Evolutionary conservation across 2,329 filamentous ascomycete species (phyloP), one percentile per base, ranked within the genome.

Genomic region (Penicillium sp.): DNA sequence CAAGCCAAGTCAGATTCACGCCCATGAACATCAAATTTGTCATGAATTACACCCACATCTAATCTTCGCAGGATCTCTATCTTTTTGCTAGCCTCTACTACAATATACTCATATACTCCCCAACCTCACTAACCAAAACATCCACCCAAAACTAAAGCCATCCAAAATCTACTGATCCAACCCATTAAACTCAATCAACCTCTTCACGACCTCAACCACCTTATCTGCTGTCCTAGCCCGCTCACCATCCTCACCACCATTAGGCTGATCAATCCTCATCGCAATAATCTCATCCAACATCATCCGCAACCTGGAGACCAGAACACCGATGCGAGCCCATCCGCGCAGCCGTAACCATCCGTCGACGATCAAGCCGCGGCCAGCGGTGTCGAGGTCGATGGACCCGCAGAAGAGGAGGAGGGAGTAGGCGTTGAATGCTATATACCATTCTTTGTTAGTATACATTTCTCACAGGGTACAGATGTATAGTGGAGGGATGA

Each of bases 291-390:
- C 81, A 72, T 98, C 93, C 48, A 98, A 77, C 83, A 97, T 87
- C 50, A 83, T 82, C 55, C 93, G 78, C 57, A 98, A 70, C 54
- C 91, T 77, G 40, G 85, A 87, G 2, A 95, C 85, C 58, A 98
- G 69, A 10, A 97, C 91, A 29, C 91, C 93, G 55, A 98, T 93
- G 41, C 93, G 80, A 1, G 93, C 91, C 93, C 93, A 98, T 0
- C 93, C 93, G 24, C 88, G 79, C 28, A 98, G 72, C 31, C 80
- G 69, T 29, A 97, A 74, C 93, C 91, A 97, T 45, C 88, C 89
- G 69, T 97, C 93, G 3, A 98, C 87, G 3, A 96, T 74, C n/a
- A 98, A 72, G 0, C 93, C 93, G 21, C 90, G 77, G 5, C 91
- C 91, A 37, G 88, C 74, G 0, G 89, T 95, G 69, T 97, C 93